Conservation (phyloP, 805 yeast species). For the Candida insectorum region DNA sequence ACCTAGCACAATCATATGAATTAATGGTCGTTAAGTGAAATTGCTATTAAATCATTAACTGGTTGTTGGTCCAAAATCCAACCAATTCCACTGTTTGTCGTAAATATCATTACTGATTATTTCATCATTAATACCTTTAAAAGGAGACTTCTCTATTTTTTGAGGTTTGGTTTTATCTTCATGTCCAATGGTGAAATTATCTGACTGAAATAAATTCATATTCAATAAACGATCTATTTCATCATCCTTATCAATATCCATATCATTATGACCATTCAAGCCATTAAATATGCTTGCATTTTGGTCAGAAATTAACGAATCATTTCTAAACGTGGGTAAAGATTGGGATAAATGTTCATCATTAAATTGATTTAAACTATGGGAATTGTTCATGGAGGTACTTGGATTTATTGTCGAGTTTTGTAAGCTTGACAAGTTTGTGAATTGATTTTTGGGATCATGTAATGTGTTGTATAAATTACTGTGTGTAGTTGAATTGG, state of each 20-base stretch:
- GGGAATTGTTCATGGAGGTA: slow-evolving; percentile 1
- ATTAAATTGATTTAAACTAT: not conserved
- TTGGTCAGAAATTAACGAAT: slow-evolving; percentile 20
- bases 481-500: not conserved
- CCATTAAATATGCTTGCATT: slow-evolving; percentile 23
- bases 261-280: slow-evolving; percentile 7
- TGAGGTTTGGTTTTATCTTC: not conserved
- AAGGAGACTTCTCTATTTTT: slow-evolving; percentile 17
- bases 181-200: slow-evolving; percentile 20
- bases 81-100: slow-evolving; percentile 36
- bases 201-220: slow-evolving; percentile 36
- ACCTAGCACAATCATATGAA: no score
- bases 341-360: not conserved
- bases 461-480: slow-evolving; percentile 4
- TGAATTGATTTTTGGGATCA: not conserved
- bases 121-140: slow-evolving; percentile 30
- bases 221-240: slow-evolving; percentile 39
- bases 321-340: slow-evolving; percentile 10
- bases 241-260: slow-evolving; percentile 18
- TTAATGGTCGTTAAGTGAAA: no score
- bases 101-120: slow-evolving; percentile 22
- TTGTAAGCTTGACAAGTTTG: no score
- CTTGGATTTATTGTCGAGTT: no score
- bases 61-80: slow-evolving; percentile 31
- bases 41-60: no score